Evolutionary conservation across 805 yeast species (phyloP).

Genomic region (Sugiyamaella americana): DNA sequence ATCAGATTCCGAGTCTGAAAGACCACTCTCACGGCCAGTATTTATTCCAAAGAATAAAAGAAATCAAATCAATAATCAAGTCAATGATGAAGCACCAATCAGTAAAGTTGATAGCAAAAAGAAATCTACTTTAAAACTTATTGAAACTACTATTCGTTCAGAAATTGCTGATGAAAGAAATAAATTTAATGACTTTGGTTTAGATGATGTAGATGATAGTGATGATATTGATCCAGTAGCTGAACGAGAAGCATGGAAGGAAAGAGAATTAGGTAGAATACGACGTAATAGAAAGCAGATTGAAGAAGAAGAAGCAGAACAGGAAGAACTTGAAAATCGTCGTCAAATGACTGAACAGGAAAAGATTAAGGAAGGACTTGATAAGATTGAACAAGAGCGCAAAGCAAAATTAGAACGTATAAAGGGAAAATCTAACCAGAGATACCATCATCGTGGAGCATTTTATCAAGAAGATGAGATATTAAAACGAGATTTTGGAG

Average conservation of each 20-base stretch:
- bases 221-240: constrained; percentile 50
- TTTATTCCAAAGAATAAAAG: constrained; percentile 27
- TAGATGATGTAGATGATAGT: constrained; percentile 46
- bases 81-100: neutral
- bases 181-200: constrained; percentile 18
- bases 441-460: constrained; percentile 32
- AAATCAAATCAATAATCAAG: constrained; percentile 14
- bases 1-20: constrained; percentile 4
- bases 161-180: constrained; percentile 24
- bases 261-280: constrained; percentile 36
- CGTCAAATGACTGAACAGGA: constrained; percentile 29
- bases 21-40: constrained; percentile 22
- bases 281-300: constrained; percentile 35
- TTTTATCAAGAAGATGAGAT: constrained; percentile 32
- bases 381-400: constrained; percentile 13
- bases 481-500: constrained; percentile 30
- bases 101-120: constrained; percentile 5
- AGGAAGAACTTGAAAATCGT: constrained; percentile 31
- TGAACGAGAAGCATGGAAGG: constrained; percentile 40
- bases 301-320: constrained; percentile 31
- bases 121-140: constrained; percentile 22
- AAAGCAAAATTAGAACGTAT: constrained; percentile 7
- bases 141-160: constrained; percentile 27
- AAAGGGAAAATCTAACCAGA: constrained; percentile 22
- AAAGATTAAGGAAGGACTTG: constrained; percentile 15